Evolutionary conservation across 2,329 filamentous ascomycete genomes (phyloP), one percentile per base, ranked within the genome.

Genomic region (Chrysosporium queenslandicum): DNA sequence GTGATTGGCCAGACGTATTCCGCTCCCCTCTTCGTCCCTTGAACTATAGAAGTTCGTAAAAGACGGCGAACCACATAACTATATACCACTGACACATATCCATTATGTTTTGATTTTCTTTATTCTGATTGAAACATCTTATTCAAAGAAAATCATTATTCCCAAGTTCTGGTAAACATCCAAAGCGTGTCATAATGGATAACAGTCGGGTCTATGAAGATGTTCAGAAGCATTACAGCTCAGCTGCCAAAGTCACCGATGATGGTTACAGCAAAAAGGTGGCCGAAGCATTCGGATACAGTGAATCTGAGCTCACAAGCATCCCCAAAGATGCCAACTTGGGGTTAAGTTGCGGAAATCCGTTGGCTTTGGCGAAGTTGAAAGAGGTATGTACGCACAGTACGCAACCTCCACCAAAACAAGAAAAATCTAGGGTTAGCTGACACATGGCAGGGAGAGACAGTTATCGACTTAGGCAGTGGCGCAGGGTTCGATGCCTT

Each of bases 401-500:
- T 8, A 2, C 4, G 2, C 16, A 14, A 16, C 49, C 11, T 6
- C 2, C 2, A 20, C 4, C 14, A 25, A 16, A 47, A 27, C 6
- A n/a, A n/a, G 37, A 18, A 20, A 14, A 23, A 18, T 12, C 9
- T 27, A 32, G 16, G 16, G n/a, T 18, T 18, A 37, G 32, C 25
- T 50, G n/a, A 41, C 25, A 16, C 16, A 42, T 27, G 14, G 39
- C 50, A 79, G 72, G 77, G 77, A 12, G 79, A 82, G 59, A 77
- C 71, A 0, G 71, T 81, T 1, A 63, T 82, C 52, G 79, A 81
- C 56, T 66, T 82, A 1, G 79, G 79, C 1, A 73, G 71, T 55
- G 78, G 80, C 2, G 77, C 74, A 6, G 79, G 79, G 0, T 76
- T 82, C 41, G 79, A 82, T 58, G 73, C 76, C 16, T 79, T 81